phyloP scores from a whole-genome alignment of 345 rosid species.

The Trapa incisa region DNA sequence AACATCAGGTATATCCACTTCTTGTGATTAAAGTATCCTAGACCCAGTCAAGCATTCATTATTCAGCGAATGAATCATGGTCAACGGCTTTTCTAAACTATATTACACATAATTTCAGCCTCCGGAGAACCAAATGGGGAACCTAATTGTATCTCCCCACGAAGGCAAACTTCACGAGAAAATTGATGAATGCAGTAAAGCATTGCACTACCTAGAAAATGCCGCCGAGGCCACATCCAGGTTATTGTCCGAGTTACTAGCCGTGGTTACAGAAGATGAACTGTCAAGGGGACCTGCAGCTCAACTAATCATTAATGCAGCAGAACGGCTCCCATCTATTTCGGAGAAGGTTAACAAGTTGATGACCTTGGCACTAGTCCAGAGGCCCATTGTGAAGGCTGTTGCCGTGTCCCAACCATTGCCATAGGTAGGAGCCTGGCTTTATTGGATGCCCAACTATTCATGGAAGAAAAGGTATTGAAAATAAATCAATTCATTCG shows the following conservation, averaged over 20 bases:
- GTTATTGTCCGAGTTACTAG: conserved; percentile 27
- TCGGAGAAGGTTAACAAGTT: conserved; percentile 31
- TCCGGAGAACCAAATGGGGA: neutral
- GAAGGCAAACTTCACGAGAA: conserved; percentile 18
- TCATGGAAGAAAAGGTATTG: neutral
- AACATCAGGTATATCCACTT: conserved; percentile 31
- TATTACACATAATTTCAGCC: neutral
- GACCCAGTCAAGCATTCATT: neutral
- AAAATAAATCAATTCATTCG: neutral
- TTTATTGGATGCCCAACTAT: neutral
- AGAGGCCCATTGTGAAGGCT: neutral
- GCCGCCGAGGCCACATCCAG: conserved; percentile 30
- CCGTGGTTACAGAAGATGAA: conserved; percentile 23
- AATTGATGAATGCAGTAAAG: conserved; percentile 37
- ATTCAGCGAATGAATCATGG: neutral
- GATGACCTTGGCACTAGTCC: conserved; percentile 17
- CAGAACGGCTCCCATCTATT: conserved; percentile 35
- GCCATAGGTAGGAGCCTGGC: neutral
- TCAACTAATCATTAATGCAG: conserved; percentile 30
- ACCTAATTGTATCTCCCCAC: conserved; percentile 3
- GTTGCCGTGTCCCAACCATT: neutral
- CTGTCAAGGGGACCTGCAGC: conserved; percentile 20
- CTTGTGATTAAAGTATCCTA: neutral
- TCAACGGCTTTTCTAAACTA: neutral
- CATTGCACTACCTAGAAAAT: conserved; percentile 28